Conservation (phyloP, 768 basidiomycete genomes). For the Pilatotrama ljubarskyi region DNA sequence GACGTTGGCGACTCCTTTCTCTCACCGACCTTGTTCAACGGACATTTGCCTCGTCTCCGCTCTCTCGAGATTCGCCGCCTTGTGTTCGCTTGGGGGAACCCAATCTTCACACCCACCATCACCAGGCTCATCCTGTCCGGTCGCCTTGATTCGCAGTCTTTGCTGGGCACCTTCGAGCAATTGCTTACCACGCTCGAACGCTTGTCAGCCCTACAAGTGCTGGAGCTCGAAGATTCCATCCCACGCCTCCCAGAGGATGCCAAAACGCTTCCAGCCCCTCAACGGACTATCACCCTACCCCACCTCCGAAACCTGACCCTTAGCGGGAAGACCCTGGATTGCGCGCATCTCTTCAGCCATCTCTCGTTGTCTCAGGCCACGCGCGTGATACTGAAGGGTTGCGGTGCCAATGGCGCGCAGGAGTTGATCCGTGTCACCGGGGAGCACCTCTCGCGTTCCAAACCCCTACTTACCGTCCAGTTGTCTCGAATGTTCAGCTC, state of each 20-base stretch:
- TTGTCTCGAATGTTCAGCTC: background rate
- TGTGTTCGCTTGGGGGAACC: background rate
- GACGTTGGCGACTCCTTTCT: background rate
- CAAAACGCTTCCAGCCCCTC: background rate
- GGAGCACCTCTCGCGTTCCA: background rate
- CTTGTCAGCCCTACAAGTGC: background rate
- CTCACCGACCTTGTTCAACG: background rate
- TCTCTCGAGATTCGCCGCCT: background rate
- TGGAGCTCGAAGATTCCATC: constrained; percentile 3
- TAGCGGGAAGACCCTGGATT: background rate
- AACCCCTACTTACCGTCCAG: background rate
- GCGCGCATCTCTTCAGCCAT: constrained; percentile 3
- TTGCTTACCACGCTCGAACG: background rate
- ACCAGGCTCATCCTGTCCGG: background rate
- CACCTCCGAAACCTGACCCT: background rate
- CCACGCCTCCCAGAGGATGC: background rate
- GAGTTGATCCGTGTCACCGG: background rate
- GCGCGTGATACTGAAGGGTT: background rate
- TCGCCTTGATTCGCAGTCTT: background rate
- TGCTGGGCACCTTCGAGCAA: constrained; percentile 1
- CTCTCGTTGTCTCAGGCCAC: background rate
- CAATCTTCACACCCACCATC: background rate
- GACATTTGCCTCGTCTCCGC: constrained; percentile 2
- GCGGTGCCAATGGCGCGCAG: background rate
- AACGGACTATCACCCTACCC: background rate